Evolutionary conservation across 345 rosid species (phyloP), one percentile per base, ranked within the genome.

Genomic region (Brassica carinata): DNA sequence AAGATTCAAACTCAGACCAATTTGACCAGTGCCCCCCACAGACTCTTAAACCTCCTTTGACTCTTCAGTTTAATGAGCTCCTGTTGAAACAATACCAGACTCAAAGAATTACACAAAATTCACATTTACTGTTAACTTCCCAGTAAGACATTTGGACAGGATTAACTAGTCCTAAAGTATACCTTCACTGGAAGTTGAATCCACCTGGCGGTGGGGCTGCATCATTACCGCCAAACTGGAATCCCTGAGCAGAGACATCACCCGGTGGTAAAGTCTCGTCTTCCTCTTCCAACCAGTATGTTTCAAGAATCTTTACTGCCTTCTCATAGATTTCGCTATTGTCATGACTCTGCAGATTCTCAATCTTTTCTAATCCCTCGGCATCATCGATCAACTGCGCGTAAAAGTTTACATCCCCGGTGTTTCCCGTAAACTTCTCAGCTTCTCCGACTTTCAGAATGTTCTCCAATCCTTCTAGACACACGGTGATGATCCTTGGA

Each of bases 381-480:
- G 95, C 91, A 79, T 92, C 97, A 74, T 92, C 97, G 59, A 90
- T 87, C 71, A 88, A 38, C 79, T 92, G 95, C 5, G 92, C 92
- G 67, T 85, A 90, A 15, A 83, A 66, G 83, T 92, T 92, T 33
- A 85, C 86, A 36, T 87, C 97, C 69, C 88, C 91, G 0, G 85
- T 84, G 13, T 81, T 84, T 66, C 92, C 90, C 8, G 84, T 43
- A 31, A 67, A 83, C 84, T 89, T 90, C 79, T 90, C 95, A 19
- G 92, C 86, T 80, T 90, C 95, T 26, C 97, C 97, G 4, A 89
- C 83, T 81, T 92, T 92, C 81, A 92, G 81, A 63, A 92, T 88
- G 83, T 90, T 92, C 84, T 92, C 97, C 36, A 92, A 87, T 65
- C 97, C 97, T 83, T 92, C 97, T 61, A 92, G 84, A 76, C 95